These are phyloP conservation scores for Coemansia interrupta DNA, from an alignment of 192 early-diverging fungal genomes.

Conservation along the genomic window DNA sequence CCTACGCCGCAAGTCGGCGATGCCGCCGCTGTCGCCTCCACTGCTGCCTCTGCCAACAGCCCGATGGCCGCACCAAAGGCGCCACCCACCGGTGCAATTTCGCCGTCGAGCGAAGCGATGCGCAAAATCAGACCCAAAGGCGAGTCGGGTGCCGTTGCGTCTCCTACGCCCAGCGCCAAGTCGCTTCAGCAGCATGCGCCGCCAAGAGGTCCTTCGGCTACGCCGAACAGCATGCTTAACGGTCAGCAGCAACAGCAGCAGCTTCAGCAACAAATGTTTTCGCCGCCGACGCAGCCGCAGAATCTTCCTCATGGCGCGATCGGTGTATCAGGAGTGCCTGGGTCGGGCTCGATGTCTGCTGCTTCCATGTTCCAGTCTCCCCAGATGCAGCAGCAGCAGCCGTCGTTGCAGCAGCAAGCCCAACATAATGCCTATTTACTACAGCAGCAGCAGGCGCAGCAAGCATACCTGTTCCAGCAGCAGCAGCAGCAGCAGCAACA, in stretches of 20 bases:
- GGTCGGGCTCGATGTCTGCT: not conserved
- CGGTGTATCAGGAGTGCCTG: not conserved
- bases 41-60: not conserved
- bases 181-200: constrained; percentile 15
- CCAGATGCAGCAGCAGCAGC: constrained; percentile 12
- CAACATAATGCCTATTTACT: constrained; percentile 8
- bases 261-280: constrained; percentile 9
- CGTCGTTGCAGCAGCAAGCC: constrained; percentile 18
- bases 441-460: constrained; percentile 19
- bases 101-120: constrained; percentile 19
- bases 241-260: constrained; percentile 9
- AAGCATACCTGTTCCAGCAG: constrained; percentile 13
- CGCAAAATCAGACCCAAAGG: constrained; percentile 42
- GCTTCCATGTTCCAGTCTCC: constrained; percentile 11
- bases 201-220: not conserved
- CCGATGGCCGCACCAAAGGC: not conserved
- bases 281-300: constrained; percentile 1
- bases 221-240: constrained; percentile 16
- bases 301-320: constrained; percentile 12
- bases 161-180: constrained; percentile 43
- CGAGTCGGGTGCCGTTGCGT: constrained; percentile 16
- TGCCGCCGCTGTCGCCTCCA: not conserved
- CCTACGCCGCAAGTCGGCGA: constrained; percentile 29
- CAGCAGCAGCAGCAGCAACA: constrained; percentile 23
- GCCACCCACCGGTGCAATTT: not conserved